phyloP scores from a whole-genome alignment of 441 rosid species.

The Arabidopsis hybrid region DNA sequence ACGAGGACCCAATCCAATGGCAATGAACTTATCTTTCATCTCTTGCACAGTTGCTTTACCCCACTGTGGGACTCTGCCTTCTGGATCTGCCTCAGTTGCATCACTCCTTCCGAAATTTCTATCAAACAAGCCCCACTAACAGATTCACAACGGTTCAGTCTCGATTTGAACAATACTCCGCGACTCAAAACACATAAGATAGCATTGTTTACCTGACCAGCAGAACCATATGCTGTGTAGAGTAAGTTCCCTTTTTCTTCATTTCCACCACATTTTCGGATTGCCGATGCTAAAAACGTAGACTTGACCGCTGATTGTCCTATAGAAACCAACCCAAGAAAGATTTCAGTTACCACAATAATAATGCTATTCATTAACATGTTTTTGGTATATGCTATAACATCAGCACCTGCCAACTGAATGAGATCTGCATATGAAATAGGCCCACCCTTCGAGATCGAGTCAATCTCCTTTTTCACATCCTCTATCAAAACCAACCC shows the following conservation, averaged over 20 bases:
- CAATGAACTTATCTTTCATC: slow-evolving; percentile 86
- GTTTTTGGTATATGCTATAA: slow-evolving; percentile 11
- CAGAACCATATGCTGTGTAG: slow-evolving; percentile 85
- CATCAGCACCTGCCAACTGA: slow-evolving; percentile 68
- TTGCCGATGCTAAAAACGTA: slow-evolving; percentile 83
- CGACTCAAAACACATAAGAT: neutral
- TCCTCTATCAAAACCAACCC: slow-evolving; percentile 66
- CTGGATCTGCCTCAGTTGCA: slow-evolving; percentile 75
- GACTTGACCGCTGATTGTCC: slow-evolving; percentile 83
- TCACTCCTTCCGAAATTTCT: slow-evolving; percentile 84
- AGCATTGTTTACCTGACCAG: slow-evolving; percentile 68
- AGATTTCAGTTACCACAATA: slow-evolving; percentile 12
- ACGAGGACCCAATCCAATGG: slow-evolving; percentile 88
- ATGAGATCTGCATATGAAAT: slow-evolving; percentile 86
- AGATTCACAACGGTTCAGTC: slow-evolving; percentile 26
- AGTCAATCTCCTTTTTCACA: slow-evolving; percentile 77
- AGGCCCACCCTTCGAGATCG: slow-evolving; percentile 88
- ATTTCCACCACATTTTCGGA: slow-evolving; percentile 91
- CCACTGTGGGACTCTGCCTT: slow-evolving; percentile 86
- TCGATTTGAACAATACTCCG: neutral
- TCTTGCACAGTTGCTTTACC: slow-evolving; percentile 78
- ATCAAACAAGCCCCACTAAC: slow-evolving; percentile 91
- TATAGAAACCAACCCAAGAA: slow-evolving; percentile 35
- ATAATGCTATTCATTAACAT: neutral
- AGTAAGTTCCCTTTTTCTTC: slow-evolving; percentile 78